Base-by-base conservation (phyloP, 2,329 filamentous ascomycete genomes). In the Thielaviopsis populi region DNA sequence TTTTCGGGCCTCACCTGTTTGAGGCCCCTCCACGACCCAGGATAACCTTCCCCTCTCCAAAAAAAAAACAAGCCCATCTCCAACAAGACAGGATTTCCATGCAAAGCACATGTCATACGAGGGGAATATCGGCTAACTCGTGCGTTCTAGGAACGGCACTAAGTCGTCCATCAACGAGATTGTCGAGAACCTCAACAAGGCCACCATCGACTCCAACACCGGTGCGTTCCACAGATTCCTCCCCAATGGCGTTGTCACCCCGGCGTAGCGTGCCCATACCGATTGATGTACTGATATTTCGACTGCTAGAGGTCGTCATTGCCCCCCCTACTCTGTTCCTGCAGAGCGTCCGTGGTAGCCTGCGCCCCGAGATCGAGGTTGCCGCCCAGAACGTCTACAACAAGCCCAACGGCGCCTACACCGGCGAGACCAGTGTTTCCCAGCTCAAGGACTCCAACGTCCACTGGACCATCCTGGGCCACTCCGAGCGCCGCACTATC, bases 331-430 rank as follows among this genome's bases (percentile, higher is more conserved):
- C 89, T 66, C 82, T 97, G 73, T 97, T 96, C 82, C 89, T 99
- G 71, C 83, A 89, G 73, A 84, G 91, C 69, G 85, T 91, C 72
- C 89, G 89, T 71, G 86, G 94, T 74, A 81, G 85, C 72, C 83
- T 92, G 71, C 84, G 86, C 74, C 73, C 82, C 70, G 84, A 85
- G 69, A 80, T 99, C 74, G 87, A 89, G 73, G 88, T 99, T 68
- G 88, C 92, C 65, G 87, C 94, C 65, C 94, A 99, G 80, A 99
- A 99, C 78, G 90, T 97, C 76, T 97, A 84, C 78, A 89, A 97
- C 82, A 92, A 92, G 83, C 90, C 91, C 75, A 91, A 94, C 76
- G 94, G 94, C 71, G 94, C 94, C 71, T 97, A 88, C 82, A 99
- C 94, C 42, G 94, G 94, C 72, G 94, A 99, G 80, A 94, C 96